A percentile compares a stretch with the other conserved stretches of the same genome.
phyloP scores from a whole-genome alignment of 768 basidiomycete genomes.

The Dioszegia aurantiaca region DNA sequence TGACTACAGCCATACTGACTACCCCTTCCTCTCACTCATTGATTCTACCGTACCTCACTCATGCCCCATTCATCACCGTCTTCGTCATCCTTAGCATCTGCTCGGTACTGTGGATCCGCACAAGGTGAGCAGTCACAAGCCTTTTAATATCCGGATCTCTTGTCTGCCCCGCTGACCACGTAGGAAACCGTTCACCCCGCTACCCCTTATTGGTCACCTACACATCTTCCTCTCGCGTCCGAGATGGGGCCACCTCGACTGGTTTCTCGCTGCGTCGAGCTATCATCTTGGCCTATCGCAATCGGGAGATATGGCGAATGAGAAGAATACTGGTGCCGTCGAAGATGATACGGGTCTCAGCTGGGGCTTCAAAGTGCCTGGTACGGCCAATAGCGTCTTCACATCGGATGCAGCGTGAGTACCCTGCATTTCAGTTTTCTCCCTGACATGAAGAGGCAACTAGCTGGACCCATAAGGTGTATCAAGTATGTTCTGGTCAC shows the following conservation, averaged over 20 bases:
- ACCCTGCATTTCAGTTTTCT: neutral
- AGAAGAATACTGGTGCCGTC: too few species aligned
- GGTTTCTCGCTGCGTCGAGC: slow-evolving; percentile 21
- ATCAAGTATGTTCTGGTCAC: slow-evolving; percentile 31
- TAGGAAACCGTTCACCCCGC: slow-evolving; percentile 16
- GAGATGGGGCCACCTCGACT: slow-evolving; percentile 21
- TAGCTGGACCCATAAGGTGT: slow-evolving; percentile 11
- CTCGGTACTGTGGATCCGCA: too few species aligned
- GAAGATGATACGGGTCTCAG: slow-evolving; percentile 17
- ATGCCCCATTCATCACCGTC: too few species aligned
- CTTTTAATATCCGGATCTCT: neutral
- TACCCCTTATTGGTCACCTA: slow-evolving; percentile 37
- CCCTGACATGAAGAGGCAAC: too few species aligned
- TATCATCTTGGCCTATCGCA: slow-evolving; percentile 8
- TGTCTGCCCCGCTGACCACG: neutral
- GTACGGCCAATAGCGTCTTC: slow-evolving; percentile 12
- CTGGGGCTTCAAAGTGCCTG: slow-evolving; percentile 22
- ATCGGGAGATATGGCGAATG: too few species aligned
- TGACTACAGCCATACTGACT: too few species aligned
- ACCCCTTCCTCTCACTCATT: too few species aligned
- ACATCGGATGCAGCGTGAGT: slow-evolving; percentile 38
- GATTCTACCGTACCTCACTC: too few species aligned
- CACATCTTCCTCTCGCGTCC: slow-evolving; percentile 18
- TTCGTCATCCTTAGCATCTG: too few species aligned
- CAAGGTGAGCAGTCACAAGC: too few species aligned